Evolutionary conservation across 75 land plant species (phyloP), one percentile per base, ranked within the genome.

Genomic region (Sequoiadendron giganteum): DNA sequence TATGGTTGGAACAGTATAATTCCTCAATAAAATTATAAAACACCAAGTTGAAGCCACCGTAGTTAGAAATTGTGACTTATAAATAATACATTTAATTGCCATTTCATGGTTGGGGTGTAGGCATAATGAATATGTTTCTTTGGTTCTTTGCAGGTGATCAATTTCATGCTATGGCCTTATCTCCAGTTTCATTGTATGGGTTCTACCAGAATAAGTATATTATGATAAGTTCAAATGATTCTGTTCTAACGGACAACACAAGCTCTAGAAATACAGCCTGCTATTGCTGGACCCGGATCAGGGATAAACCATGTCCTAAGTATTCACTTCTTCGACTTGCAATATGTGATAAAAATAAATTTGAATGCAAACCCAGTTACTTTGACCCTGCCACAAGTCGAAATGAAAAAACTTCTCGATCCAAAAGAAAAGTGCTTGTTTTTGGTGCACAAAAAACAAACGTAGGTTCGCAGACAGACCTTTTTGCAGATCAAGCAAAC

Each of bases 361-460:
- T 78, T 40, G 8, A 78, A 78, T 15, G 81, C 81, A 16, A 78
- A 39, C 42, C 39, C 21, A 40, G 34, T 6, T 16, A 16, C 1
- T 39, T 78, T 39, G 81, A 78, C 16, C 25, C 81, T 78, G 42
- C 8, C 13, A 32, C 43, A 77, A 16, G 76, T 30, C 13, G 34
- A 34, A 73, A 73, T 73, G 76, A 73, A 30, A 73, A 73, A 10
- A 0, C 9, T 13, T 32, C 25, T 18, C 42, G 28, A 38, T 39
- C 19, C 81, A 78, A 78, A 78, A 40, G 81, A 78, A 78, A 40
- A 38, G 6, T 78, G 25, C 81, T 78, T 78, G 43, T 78, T 39
- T 21, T 40, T 39, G 9, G 81, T 15, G 43, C 45, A 40, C 81
- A 78, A 39, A 78, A 78, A 78, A 78, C 10, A 40, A 40, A 39